Base-by-base conservation (phyloP, 1,284 basidiomycete genomes). In the Puccinia horiana region DNA sequence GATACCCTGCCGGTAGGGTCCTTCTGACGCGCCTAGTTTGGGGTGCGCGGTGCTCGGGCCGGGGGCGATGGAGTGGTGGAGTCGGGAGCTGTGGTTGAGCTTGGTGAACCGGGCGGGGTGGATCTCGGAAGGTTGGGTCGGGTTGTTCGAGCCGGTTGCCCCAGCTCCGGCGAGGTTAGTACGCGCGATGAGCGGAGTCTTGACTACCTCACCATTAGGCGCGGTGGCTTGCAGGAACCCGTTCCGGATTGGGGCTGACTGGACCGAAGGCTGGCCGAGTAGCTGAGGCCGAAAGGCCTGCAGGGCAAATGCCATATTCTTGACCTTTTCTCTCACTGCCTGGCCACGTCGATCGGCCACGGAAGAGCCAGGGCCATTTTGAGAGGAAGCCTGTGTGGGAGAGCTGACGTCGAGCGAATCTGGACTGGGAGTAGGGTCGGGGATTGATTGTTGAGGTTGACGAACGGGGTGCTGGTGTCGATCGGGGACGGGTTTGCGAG, bases 181-280 rank as follows among this genome's bases (percentile, higher is more conserved):
- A 3, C 77, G 44, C 2, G 77, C 77, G 61, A 80, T 80, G 6
- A 80, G 56, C 2, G 77, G 77, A 54, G 77, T 80, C n/a, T 40
- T 80, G 32, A 80, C 67, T 3, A 80, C 54, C 35, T 80, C 67
- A 12, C 77, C 77, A 40, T 80, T 80, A 26, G 56, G 77, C 54
- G 67, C 56, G 9, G 77, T 80, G 35, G 77, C 65, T 32, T 80
- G 77, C 37, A 80, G 54, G 32, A 80, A 80, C 12, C 77, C 77
- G 63, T 44, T 61, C 23, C 67, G 47, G 23, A 80, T 72, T 18
- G 77, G 77, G 16, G 77, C 77, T 26, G 77, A 80, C 44, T 80
- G 58, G 56, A 80, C 52, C 32, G 77, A 72, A 12, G 77, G 52
- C 54, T 80, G 77, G 9, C 26, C 23, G 49, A 80, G 65, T 12